phyloP scores from a whole-genome alignment of 140 eudicot genomes.

The Anethum foeniculum region DNA sequence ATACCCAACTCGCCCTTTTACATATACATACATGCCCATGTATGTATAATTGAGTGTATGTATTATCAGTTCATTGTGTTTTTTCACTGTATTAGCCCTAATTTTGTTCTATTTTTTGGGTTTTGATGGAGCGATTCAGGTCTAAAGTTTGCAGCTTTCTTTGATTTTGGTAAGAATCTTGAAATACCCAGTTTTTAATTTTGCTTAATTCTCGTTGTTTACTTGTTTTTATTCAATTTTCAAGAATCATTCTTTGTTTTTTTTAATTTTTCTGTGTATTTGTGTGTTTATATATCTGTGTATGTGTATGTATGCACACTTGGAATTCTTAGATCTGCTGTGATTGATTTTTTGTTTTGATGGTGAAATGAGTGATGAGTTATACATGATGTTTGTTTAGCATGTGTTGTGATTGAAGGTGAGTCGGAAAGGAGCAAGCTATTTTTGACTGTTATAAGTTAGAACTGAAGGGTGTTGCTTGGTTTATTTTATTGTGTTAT shows the following conservation, averaged over 20 bases:
- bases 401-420: background rate
- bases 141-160: conserved; percentile 9
- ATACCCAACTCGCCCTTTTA: background rate
- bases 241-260: background rate
- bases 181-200: background rate
- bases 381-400: conserved; percentile 1
- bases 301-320: background rate
- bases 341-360: background rate
- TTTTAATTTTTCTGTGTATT: background rate
- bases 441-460: background rate
- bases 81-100: background rate
- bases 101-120: background rate
- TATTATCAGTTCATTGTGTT: background rate
- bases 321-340: background rate
- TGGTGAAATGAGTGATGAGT: background rate
- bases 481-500: background rate
- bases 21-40: background rate
- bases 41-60: background rate
- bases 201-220: background rate
- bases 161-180: conserved; percentile 28
- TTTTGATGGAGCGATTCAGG: conserved; percentile 8
- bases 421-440: background rate
- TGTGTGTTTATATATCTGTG: background rate
- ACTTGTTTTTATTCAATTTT: background rate
- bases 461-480: background rate